Conservation (phyloP, 164 flowering plant species). For the Pachysandra terminalis region DNA sequence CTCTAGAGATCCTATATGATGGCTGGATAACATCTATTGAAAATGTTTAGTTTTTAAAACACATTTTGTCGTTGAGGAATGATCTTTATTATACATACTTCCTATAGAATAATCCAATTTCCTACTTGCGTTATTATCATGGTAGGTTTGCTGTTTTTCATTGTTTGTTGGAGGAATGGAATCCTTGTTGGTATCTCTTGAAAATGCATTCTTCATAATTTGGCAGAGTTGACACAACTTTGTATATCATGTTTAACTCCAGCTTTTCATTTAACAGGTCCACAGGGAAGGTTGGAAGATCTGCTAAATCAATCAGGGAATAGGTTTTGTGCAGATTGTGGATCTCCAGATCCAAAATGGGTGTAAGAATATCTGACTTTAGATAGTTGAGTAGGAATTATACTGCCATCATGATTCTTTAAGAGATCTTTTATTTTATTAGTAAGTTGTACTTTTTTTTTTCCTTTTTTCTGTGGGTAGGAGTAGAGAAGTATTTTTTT, state of each 20-base stretch:
- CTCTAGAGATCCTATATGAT: neutral
- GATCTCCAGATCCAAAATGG: slow-evolving; percentile 95
- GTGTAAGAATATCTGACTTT: slow-evolving; percentile 61
- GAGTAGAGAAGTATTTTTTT: no score
- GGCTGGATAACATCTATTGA: neutral
- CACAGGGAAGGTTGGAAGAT: slow-evolving; percentile 49
- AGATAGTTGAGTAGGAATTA: neutral
- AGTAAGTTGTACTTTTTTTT: no score
- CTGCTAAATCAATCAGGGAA: slow-evolving; percentile 55
- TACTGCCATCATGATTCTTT: no score
- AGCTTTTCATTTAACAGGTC: slow-evolving; percentile 33
- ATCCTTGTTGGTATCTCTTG: neutral
- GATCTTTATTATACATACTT: neutral
- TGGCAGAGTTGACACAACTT: no score
- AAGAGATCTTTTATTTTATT: neutral
- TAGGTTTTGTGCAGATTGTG: slow-evolving; percentile 86
- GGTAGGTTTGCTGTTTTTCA: neutral
- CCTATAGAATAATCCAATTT: neutral
- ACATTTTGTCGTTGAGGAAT: neutral
- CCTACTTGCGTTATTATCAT: no score
- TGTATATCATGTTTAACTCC: neutral
- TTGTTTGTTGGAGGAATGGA: neutral
- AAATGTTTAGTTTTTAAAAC: no score
- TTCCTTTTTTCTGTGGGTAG: no score
- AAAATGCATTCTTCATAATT: neutral